Conservation (phyloP, 1,284 basidiomycete species). For the Austropuccinia psidii region DNA sequence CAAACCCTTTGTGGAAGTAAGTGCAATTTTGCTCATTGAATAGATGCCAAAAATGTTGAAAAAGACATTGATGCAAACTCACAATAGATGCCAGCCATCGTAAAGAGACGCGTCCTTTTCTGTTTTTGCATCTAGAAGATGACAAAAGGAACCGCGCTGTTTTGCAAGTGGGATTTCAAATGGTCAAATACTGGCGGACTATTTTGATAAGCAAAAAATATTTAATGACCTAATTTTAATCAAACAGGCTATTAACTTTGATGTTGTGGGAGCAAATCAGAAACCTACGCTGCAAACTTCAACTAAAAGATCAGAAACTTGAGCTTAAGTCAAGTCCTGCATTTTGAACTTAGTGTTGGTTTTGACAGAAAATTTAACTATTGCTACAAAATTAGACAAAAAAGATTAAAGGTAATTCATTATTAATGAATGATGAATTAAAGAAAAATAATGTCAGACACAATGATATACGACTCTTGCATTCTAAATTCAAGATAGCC, state of each 20-base stretch:
- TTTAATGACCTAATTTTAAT: not conserved
- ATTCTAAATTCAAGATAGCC: too few species aligned
- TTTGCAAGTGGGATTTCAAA: constrained; percentile 71
- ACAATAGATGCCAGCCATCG: constrained; percentile 51
- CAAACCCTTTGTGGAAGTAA: constrained; percentile 52
- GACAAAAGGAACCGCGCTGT: constrained; percentile 76
- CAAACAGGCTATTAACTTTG: constrained; percentile 66
- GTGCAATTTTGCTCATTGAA: too few species aligned
- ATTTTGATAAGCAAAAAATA: not conserved
- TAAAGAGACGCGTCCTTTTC: constrained; percentile 47
- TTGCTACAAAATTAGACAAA: too few species aligned
- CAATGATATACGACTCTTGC: too few species aligned
- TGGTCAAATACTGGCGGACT: constrained; percentile 71
- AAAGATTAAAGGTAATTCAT: too few species aligned
- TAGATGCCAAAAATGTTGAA: too few species aligned
- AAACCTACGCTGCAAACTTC: constrained; percentile 68
- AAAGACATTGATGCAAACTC: not conserved
- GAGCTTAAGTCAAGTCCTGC: too few species aligned
- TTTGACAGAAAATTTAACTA: too few species aligned
- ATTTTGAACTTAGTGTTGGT: too few species aligned
- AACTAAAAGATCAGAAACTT: constrained; percentile 64
- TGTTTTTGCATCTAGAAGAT: constrained; percentile 73
- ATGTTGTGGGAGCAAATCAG: constrained; percentile 83
- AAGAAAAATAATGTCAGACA: too few species aligned
- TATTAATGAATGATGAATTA: too few species aligned